Evolutionary conservation across 768 basidiomycete genomes (phyloP).

Genomic region (Mycena polygramma): DNA sequence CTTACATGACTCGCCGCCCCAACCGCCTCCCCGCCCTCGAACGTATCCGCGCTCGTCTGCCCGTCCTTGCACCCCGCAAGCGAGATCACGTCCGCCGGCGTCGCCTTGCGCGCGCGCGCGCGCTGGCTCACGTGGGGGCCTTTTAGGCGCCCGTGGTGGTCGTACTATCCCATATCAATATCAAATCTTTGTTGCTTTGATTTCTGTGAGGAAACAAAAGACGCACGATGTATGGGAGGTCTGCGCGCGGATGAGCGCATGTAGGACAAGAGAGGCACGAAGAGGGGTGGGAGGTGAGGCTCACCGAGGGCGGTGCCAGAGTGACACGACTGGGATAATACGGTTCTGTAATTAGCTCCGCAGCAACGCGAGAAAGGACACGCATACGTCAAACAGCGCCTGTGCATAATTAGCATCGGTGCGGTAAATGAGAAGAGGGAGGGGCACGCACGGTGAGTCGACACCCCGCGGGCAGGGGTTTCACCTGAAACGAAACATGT

Average conservation of each 20-base stretch:
- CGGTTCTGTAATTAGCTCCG: neutral
- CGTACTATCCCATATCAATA: conserved; percentile 57
- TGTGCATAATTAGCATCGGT: conserved; percentile 39
- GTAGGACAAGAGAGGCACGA: too few relatives aligned
- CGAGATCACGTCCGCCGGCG: conserved; percentile 85
- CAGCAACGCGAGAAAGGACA: neutral
- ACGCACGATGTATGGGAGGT: conserved; percentile 63
- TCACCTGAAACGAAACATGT: conserved; percentile 47
- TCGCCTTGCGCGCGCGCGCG: conserved; percentile 58
- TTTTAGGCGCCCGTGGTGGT: conserved; percentile 66
- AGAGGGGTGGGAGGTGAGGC: conserved; percentile 23
- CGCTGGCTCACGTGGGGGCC: conserved; percentile 54
- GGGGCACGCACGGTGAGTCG: conserved; percentile 60
- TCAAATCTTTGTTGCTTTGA: too few relatives aligned
- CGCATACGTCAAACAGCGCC: conserved; percentile 66
- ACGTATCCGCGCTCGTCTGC: conserved; percentile 81
- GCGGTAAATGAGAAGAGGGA: neutral
- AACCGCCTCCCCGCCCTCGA: conserved; percentile 70
- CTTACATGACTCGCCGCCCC: conserved; percentile 87
- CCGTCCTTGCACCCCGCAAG: conserved; percentile 80
- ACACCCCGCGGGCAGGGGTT: conserved; percentile 61
- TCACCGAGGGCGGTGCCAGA: conserved; percentile 66
- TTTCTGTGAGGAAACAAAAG: too few relatives aligned
- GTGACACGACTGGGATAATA: conserved; percentile 58
- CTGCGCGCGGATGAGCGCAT: too few relatives aligned